Conservation (phyloP, 768 basidiomycete genomes). For the Tylopilus subfusipes region DNA sequence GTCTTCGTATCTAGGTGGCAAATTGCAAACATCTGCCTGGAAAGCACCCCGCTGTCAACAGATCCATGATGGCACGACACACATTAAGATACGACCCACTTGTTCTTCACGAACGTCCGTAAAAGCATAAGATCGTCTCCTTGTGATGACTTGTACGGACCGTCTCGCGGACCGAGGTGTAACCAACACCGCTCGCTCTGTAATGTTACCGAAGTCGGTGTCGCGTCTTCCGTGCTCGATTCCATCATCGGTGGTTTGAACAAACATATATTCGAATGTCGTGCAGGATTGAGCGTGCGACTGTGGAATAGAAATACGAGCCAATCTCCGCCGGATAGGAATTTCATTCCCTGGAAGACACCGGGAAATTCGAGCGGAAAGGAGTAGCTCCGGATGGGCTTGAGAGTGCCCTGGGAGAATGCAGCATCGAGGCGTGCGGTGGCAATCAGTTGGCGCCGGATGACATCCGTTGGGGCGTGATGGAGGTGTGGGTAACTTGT, state of each 20-base stretch:
- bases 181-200: constrained; percentile 32
- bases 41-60: not conserved
- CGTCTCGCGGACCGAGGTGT: constrained; percentile 19
- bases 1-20: constrained; percentile 25
- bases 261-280: constrained; percentile 30
- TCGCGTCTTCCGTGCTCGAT: not conserved
- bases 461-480: constrained; percentile 14
- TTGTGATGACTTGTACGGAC: constrained; percentile 31
- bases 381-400: constrained; percentile 21
- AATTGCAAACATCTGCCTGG: constrained; percentile 25
- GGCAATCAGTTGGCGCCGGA: constrained; percentile 23
- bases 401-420: constrained; percentile 14
- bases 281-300: constrained; percentile 26
- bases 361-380: constrained; percentile 31
- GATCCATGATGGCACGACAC: not conserved
- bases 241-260: constrained; percentile 17
- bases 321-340: constrained; percentile 30
- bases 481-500: constrained; percentile 27
- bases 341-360: constrained; percentile 30
- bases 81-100: constrained; percentile 14
- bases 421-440: constrained; percentile 22
- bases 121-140: constrained; percentile 29
- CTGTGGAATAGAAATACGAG: constrained; percentile 32
- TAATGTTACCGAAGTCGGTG: constrained; percentile 20
- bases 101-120: constrained; percentile 26